phyloP scores from a whole-genome alignment of 2,329 filamentous ascomycete species.

The Coniochaeta sp. region DNA sequence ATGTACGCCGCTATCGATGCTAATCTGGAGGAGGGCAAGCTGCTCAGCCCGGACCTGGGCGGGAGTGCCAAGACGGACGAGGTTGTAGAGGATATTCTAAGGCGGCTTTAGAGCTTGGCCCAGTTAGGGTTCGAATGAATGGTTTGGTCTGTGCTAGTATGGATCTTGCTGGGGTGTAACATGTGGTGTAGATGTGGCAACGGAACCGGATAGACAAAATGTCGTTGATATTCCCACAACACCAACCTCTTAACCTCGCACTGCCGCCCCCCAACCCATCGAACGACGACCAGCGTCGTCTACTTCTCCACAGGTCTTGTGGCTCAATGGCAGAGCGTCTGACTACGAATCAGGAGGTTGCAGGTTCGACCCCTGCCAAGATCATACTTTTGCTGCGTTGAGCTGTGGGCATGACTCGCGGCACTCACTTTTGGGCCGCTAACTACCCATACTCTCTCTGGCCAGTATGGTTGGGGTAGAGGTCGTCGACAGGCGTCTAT shows the following conservation, averaged over 20 bases:
- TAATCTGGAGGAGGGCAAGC: conserved; percentile 72
- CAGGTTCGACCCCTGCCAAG: conserved; percentile 12
- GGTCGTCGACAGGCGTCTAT: too few species aligned
- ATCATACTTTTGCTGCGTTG: neutral
- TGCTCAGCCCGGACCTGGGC: conserved; percentile 81
- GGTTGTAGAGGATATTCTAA: conserved; percentile 79
- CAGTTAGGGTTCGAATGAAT: neutral
- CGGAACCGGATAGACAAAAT: neutral
- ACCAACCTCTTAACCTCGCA: neutral
- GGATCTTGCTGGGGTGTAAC: neutral
- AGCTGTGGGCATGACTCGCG: neutral
- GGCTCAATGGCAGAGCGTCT: conserved; percentile 36
- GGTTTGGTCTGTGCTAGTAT: too few species aligned
- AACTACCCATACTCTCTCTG: too few species aligned
- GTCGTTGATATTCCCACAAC: too few species aligned
- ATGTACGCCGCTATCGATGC: conserved; percentile 89
- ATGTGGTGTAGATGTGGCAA: neutral
- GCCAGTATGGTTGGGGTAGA: too few species aligned
- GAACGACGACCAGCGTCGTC: neutral
- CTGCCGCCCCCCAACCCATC: neutral
- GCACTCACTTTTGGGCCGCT: too few species aligned
- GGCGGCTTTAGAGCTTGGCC: conserved; percentile 57
- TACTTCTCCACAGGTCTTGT: conserved; percentile 7
- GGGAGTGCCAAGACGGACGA: conserved; percentile 77
- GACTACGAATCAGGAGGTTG: conserved; percentile 27